Conservation (phyloP, 1,284 basidiomycete genomes). For the Athelia sp. region DNA sequence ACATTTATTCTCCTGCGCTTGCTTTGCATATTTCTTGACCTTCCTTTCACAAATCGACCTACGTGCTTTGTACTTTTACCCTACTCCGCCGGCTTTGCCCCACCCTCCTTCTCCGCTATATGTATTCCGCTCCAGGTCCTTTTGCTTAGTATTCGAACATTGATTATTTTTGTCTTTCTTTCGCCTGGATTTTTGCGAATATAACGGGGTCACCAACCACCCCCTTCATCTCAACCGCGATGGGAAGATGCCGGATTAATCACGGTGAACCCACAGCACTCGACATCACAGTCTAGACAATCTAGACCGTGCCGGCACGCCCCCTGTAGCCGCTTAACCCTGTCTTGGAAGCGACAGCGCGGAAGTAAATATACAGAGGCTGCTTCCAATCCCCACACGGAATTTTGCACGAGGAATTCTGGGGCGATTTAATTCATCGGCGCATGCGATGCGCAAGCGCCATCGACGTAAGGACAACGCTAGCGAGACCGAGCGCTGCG, state of each 20-base stretch:
- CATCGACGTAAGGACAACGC: slow-evolving; percentile 36
- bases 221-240: background rate
- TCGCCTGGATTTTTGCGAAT: background rate
- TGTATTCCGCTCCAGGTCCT: background rate
- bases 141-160: background rate
- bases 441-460: slow-evolving; percentile 29
- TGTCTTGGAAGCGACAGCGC: background rate
- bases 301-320: slow-evolving; percentile 1
- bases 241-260: background rate
- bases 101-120: background rate
- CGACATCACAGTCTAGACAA: background rate
- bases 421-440: slow-evolving; percentile 18
- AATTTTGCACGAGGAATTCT: slow-evolving; percentile 18
- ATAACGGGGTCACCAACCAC: background rate
- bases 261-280: background rate
- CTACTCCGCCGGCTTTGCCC: background rate
- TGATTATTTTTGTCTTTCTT: background rate
- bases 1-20: background rate
- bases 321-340: background rate
- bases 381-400: too few relatives aligned
- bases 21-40: background rate
- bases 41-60: too few relatives aligned
- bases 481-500: slow-evolving; percentile 36
- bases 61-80: background rate
- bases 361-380: background rate